Percentiles rank a stretch among this genome's conserved stretches.
Evolutionary conservation across 306 rosid species (phyloP).

Genomic region (Corylus heterophylla): DNA sequence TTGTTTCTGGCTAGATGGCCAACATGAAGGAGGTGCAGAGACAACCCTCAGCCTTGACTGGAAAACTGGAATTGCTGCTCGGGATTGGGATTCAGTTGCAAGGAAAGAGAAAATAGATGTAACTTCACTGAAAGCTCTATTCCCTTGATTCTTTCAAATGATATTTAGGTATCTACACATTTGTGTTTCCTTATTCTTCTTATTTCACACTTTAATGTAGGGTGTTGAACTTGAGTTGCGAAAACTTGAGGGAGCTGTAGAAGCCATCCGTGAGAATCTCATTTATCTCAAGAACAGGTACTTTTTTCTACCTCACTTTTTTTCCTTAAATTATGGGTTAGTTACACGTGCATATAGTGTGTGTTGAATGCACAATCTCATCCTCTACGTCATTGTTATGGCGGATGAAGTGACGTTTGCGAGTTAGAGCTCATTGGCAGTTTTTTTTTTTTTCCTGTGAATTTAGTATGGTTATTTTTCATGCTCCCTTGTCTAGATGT

Average conservation of each 20-base stretch:
- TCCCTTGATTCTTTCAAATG: slow-evolving; percentile 4
- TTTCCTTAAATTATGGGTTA: not conserved
- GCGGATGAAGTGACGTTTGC: too few species aligned
- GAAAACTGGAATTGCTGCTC: slow-evolving; percentile 55
- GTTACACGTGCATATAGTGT: not conserved
- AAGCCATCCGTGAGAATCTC: slow-evolving; percentile 54
- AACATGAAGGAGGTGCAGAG: slow-evolving; percentile 28
- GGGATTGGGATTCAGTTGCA: slow-evolving; percentile 61
- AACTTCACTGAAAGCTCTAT: not conserved
- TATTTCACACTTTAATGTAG: slow-evolving; percentile 14
- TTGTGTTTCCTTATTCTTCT: not conserved
- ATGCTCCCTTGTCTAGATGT: not conserved
- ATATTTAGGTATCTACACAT: not conserved
- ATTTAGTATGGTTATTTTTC: not conserved
- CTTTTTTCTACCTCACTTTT: slow-evolving; percentile 1
- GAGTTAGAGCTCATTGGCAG: not conserved
- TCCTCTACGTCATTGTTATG: not conserved
- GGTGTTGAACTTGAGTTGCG: slow-evolving; percentile 63
- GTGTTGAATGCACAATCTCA: not conserved
- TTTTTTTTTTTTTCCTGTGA: not conserved
- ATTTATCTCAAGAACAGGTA: slow-evolving; percentile 49
- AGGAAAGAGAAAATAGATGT: slow-evolving; percentile 58
- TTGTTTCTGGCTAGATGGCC: slow-evolving; percentile 46
- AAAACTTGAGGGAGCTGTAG: slow-evolving; percentile 58
- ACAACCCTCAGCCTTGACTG: slow-evolving; percentile 51